Evolutionary conservation across 108 stramenopile species (phyloP), one percentile per base, ranked within the genome.

Genomic region (Fragilariopsis cylindrus): DNA sequence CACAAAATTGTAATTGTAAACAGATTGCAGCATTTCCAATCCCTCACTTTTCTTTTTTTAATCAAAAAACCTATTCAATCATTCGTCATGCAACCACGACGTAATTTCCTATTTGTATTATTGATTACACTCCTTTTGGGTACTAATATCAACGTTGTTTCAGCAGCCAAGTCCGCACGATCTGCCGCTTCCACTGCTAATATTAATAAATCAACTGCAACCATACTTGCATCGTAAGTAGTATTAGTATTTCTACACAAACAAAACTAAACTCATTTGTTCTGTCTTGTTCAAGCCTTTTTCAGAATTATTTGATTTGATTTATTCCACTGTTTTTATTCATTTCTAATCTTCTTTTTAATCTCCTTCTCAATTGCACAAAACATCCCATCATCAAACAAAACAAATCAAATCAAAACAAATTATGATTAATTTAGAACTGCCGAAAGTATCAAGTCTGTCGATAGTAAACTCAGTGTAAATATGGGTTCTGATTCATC

Each of bases 401-500:
- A 30, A 30, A 2, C 30, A 2, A 30, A 30, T 0, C 1, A 30
- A 30, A 30, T 30, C 2, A 30, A 30, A 30, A 30, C 0, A 30
- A 30, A 30, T 30, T 21, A 30, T 30, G 30, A 30, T 30, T 30
- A 30, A 30, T 30, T 2, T 2, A 30, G 30, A 30, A 30, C 30
- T 30, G 2, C 30, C 30, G 30, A 30, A 2, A 0, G 0, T 2
- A 30, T 0, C 30, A 30, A 30, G 30, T 30, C 0, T 30, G 30
- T 30, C 2, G 30, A 30, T 30, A 60, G 21, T n/a, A 11, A 18
- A 41, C 21, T 41, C 47, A 42, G 30, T 8, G 42, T 54, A 1
- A 63, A 45, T 6, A 76, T 76, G 76, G 76, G 76, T 46, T 56
- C 67, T 63, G 66, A 57, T 63, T 43, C 62, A 21, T 7, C 11